These are phyloP conservation scores for Candida succiphila DNA, from an alignment of 805 yeast species.

Conservation along the genomic window DNA sequence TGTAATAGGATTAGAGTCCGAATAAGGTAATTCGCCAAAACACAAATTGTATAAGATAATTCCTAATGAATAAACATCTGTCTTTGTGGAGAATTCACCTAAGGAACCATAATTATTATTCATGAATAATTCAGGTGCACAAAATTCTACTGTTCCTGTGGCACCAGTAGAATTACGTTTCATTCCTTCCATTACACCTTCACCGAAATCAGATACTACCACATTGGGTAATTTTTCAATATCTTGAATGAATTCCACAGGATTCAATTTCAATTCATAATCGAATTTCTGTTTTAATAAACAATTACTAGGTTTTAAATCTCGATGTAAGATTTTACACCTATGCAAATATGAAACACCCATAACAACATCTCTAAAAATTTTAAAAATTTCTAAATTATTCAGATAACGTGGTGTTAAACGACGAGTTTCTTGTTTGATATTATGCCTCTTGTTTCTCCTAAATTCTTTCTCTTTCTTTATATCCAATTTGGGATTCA, in stretches of 20 bases:
- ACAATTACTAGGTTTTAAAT: conserved; percentile 84
- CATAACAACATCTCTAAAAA: conserved; percentile 54
- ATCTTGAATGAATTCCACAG: conserved; percentile 14
- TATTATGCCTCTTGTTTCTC: conserved; percentile 9
- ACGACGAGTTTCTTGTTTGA: neutral
- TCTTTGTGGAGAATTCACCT: conserved; percentile 53
- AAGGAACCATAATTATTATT: conserved; percentile 16
- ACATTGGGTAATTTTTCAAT: conserved; percentile 45
- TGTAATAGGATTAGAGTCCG: conserved; percentile 11
- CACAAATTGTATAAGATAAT: conserved; percentile 71
- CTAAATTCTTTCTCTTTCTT: conserved; percentile 25
- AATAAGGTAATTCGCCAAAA: conserved; percentile 61
- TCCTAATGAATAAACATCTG: conserved; percentile 80
- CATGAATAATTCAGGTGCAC: conserved; percentile 73
- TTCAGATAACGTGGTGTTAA: conserved; percentile 24
- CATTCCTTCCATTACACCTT: conserved; percentile 67
- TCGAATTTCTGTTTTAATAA: conserved; percentile 35
- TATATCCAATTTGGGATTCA: conserved; percentile 26
- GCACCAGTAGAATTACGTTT: conserved; percentile 62
- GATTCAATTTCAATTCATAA: conserved; percentile 8
- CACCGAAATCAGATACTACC: conserved; percentile 84
- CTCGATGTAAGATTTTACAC: conserved; percentile 77
- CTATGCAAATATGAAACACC: conserved; percentile 69
- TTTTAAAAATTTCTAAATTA: conserved; percentile 54
- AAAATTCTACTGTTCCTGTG: conserved; percentile 82